A percentile compares a stretch with the other conserved stretches of the same genome.
Evolutionary conservation across 163 green algal genomes (phyloP).

Genomic region (Scenedesmus sp.): DNA sequence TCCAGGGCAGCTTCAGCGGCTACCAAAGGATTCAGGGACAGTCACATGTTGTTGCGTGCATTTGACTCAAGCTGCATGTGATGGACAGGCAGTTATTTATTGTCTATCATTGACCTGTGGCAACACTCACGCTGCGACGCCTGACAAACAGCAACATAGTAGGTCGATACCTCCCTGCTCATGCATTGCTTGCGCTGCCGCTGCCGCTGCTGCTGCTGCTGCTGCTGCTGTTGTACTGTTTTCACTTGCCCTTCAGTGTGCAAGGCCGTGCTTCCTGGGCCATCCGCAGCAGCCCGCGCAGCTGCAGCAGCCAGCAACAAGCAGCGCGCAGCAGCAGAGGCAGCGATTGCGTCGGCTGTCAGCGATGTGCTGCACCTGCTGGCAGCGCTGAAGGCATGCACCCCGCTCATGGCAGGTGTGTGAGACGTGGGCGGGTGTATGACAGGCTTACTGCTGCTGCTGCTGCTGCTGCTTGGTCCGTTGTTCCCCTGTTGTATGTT

Average conservation of each 20-base stretch:
- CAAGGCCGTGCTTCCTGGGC: conserved; percentile 76
- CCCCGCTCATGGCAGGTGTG: conserved; percentile 71
- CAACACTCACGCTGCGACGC: too few relatives aligned
- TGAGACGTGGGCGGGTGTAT: neutral
- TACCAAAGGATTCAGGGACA: too few relatives aligned
- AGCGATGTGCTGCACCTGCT: conserved; percentile 87
- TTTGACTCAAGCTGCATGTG: too few relatives aligned
- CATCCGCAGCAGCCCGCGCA: conserved; percentile 76
- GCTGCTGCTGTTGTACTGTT: neutral
- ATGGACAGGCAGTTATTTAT: too few relatives aligned
- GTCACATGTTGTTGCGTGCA: too few relatives aligned
- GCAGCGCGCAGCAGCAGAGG: conserved; percentile 80
- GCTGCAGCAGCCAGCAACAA: conserved; percentile 82
- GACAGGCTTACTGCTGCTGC: neutral
- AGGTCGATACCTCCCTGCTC: neutral
- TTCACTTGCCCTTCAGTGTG: conserved; percentile 67
- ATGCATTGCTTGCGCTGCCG: neutral
- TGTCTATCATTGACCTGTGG: too few relatives aligned
- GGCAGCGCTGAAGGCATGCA: conserved; percentile 73
- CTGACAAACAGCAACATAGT: too few relatives aligned
- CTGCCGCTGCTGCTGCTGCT: neutral
- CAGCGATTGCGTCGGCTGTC: conserved; percentile 77
- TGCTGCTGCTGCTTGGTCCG: neutral
- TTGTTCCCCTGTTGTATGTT: neutral
- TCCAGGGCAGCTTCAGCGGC: too few relatives aligned